Conservation (phyloP, 225 moss, liverwort and hornwort species). For the Polytrichum commune region DNA sequence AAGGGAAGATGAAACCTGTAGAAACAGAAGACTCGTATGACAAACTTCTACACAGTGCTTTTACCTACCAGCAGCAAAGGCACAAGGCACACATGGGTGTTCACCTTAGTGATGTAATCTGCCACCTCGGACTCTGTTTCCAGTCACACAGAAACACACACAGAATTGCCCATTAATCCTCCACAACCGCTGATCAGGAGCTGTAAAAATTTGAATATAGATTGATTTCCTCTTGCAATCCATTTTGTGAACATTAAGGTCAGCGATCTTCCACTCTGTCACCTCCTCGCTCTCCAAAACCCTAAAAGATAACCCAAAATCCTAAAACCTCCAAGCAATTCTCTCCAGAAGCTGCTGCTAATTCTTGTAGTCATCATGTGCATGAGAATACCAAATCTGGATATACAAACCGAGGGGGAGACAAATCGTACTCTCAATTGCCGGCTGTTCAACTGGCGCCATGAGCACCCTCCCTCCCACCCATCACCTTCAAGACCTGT, state of each 20-base stretch:
- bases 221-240: neutral
- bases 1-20: too few relatives aligned
- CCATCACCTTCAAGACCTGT: constrained; percentile 34
- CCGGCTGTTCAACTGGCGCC: constrained; percentile 19
- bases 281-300: too few relatives aligned
- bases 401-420: neutral
- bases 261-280: too few relatives aligned
- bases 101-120: too few relatives aligned
- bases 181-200: too few relatives aligned
- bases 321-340: neutral
- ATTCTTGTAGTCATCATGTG: neutral
- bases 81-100: too few relatives aligned
- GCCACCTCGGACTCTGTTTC: too few relatives aligned
- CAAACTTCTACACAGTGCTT: neutral
- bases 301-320: neutral
- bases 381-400: neutral
- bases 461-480: constrained; percentile 14
- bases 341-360: neutral
- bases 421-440: neutral
- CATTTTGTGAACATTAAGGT: neutral
- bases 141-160: constrained; percentile 2
- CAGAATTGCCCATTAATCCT: constrained; percentile 21
- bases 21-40: too few relatives aligned
- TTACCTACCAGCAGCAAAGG: too few relatives aligned
- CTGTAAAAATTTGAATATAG: too few relatives aligned